Base-by-base conservation (phyloP, 2,329 filamentous ascomycete genomes). In the Cryphonectria nitschkei region DNA sequence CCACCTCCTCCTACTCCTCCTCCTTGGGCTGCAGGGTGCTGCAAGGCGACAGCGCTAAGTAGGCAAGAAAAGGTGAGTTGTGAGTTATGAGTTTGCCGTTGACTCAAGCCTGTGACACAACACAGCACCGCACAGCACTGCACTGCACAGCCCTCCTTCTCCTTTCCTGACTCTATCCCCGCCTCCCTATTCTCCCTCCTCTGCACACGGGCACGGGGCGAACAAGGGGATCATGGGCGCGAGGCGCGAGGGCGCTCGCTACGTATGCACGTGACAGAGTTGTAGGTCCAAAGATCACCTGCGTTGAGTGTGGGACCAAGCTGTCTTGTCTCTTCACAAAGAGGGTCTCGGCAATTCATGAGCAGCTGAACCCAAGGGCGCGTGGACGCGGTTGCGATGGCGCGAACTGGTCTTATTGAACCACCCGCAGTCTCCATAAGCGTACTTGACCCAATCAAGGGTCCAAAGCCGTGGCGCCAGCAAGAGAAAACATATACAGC, bases 401-500 rank as follows among this genome's bases (percentile, higher is more conserved):
- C 43, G 43, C 43, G 4, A 50, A 50, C 1, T 50, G 43, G 22
- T 50, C 19, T 22, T 34, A 34, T 50, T 50, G 43, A 50, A 50
- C 43, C 19, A 50, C 16, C 19, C 22, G 6, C 54, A 32, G 54
- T 58, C 54, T 22, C 46, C 46, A 50, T 32, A 32, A 34, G 14
- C 58, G 58, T 61, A 61, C 58, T n/a, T 39, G 58, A 32, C 58
- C 58, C 58, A 61, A 61, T 61, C 58, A 58, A 14, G 6, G 6
- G 19, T 7, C 0, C 0, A 8, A 16, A 39, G 14, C 58, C 58
- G 58, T 9, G 32, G 58, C 58, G 58, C 32, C 58, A 32, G 6
- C 19, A 16, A 60, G 32, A 37, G 29, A 14, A 14, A 56, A 26
- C 8, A 26, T 7, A 5, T 39, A 34, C 34, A 61, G 58, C 58